Percentiles rank a stretch among this genome's conserved stretches.
These are phyloP conservation scores for Pichia sp. DNA, from an alignment of 1,139 yeast genomes.

Conservation along the genomic window DNA sequence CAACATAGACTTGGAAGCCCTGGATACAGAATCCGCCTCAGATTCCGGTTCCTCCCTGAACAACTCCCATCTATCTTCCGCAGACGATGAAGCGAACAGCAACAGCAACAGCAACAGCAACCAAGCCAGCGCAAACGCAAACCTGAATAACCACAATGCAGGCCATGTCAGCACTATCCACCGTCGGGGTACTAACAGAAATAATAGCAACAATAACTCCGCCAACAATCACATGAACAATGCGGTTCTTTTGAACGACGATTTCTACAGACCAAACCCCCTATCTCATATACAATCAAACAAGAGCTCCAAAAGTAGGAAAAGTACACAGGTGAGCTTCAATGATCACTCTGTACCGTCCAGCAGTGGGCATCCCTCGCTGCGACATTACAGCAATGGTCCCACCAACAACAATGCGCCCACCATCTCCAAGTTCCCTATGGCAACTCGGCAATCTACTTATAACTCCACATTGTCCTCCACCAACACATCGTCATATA, in stretches of 20 bases:
- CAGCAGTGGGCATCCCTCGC: background rate
- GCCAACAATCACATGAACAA: background rate
- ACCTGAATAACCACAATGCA: too few species aligned
- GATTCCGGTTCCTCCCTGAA: background rate
- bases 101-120: background rate
- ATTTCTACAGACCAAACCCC: background rate
- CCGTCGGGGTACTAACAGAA: background rate
- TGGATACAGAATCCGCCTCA: slow-evolving; percentile 13
- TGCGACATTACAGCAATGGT: background rate
- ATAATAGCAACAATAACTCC: background rate
- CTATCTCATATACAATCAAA: background rate
- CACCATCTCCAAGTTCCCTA: background rate
- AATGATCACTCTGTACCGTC: background rate
- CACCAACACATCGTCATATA: slow-evolving; percentile 2
- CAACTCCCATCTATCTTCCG: background rate
- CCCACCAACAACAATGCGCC: background rate
- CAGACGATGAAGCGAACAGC: background rate
- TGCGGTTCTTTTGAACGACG: background rate
- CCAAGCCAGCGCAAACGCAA: background rate
- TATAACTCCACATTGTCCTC: slow-evolving; percentile 6
- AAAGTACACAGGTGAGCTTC: background rate
- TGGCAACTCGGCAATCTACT: slow-evolving; percentile 3
- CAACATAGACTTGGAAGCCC: slow-evolving; percentile 18
- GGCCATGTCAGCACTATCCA: background rate
- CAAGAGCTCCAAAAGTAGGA: slow-evolving; percentile 5